Evolutionary conservation across 2,329 filamentous ascomycete species (phyloP).

Genomic region (Diplocarpon mali): DNA sequence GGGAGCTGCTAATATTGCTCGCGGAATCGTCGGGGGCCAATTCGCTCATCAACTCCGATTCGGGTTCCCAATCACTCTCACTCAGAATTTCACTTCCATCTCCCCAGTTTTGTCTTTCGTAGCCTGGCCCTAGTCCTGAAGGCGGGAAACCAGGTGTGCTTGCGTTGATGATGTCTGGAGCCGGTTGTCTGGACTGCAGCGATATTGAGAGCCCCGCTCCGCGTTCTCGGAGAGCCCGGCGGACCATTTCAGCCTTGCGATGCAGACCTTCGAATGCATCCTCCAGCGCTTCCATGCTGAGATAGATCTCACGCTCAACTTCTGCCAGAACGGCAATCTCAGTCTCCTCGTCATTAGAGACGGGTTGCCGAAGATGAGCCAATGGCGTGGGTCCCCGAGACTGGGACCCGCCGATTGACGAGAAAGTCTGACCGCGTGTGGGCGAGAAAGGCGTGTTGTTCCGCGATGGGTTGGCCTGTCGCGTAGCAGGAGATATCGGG

Average conservation of each 20-base stretch:
- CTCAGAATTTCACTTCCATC: slow-evolving; percentile 37
- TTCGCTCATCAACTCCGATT: slow-evolving; percentile 43
- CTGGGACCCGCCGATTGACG: slow-evolving; percentile 21
- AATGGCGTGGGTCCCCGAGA: slow-evolving; percentile 46
- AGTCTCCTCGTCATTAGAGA: slow-evolving; percentile 87
- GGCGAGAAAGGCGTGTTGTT: slow-evolving; percentile 25
- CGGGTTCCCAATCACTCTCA: slow-evolving; percentile 26
- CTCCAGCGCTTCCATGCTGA: slow-evolving; percentile 87
- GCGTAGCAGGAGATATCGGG: slow-evolving; percentile 20
- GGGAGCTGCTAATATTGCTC: slow-evolving; percentile 66
- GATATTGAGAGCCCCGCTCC: slow-evolving; percentile 54
- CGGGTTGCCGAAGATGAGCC: slow-evolving; percentile 45
- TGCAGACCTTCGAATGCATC: slow-evolving; percentile 92
- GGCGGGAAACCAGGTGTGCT: slow-evolving; percentile 31
- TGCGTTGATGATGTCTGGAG: slow-evolving; percentile 29
- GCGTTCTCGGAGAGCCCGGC: slow-evolving; percentile 68
- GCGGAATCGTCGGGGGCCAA: slow-evolving; percentile 70
- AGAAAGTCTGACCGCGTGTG: slow-evolving; percentile 22
- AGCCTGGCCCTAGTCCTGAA: slow-evolving; percentile 24
- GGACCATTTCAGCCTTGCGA: slow-evolving; percentile 68
- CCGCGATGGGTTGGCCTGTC: slow-evolving; percentile 17
- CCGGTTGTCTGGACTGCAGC: slow-evolving; percentile 21
- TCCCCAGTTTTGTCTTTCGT: slow-evolving; percentile 24
- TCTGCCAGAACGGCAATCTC: slow-evolving; percentile 85
- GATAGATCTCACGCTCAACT: slow-evolving; percentile 85